Conservation (phyloP, 139 green algal species). For the Bryopsis sp. region DNA sequence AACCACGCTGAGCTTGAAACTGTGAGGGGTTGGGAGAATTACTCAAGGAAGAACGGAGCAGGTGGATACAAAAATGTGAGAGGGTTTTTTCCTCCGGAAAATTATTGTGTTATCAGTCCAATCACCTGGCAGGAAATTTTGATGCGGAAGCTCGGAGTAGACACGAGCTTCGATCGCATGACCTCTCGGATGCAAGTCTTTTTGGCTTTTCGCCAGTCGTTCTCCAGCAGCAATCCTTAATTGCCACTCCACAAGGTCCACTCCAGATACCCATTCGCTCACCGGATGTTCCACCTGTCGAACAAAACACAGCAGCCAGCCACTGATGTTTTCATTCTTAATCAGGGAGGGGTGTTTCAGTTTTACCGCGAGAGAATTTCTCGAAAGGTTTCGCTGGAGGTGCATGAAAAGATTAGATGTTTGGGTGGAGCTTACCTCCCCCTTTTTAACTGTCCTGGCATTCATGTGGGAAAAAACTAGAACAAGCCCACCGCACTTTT, state of each 20-base stretch:
- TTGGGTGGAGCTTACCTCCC: too few relatives aligned
- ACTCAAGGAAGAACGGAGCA: too few relatives aligned
- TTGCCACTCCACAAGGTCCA: slow-evolving; percentile 87
- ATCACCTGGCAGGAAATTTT: slow-evolving; percentile 57
- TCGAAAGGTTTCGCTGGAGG: too few relatives aligned
- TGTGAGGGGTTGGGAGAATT: too few relatives aligned
- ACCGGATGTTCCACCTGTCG: slow-evolving; percentile 79
- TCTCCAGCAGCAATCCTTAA: slow-evolving; percentile 66
- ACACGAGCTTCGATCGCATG: slow-evolving; percentile 82
- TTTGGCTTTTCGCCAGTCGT: slow-evolving; percentile 32
- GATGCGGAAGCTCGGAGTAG: slow-evolving; percentile 74
- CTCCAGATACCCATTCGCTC: slow-evolving; percentile 62
- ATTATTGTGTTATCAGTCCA: slow-evolving; percentile 7
- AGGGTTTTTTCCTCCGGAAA: neutral
- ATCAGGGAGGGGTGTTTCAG: too few relatives aligned
- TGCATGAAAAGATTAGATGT: too few relatives aligned
- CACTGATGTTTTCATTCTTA: too few relatives aligned
- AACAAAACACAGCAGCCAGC: too few relatives aligned
- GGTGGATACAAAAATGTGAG: too few relatives aligned
- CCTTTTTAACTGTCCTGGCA: too few relatives aligned
- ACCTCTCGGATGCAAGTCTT: slow-evolving; percentile 32
- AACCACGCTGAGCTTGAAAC: too few relatives aligned
- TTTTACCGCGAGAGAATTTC: too few relatives aligned
- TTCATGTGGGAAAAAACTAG: neutral
- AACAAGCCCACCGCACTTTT: neutral